phyloP scores from a whole-genome alignment of 73 alveolate species.

The Durusdinium trenchii region DNA sequence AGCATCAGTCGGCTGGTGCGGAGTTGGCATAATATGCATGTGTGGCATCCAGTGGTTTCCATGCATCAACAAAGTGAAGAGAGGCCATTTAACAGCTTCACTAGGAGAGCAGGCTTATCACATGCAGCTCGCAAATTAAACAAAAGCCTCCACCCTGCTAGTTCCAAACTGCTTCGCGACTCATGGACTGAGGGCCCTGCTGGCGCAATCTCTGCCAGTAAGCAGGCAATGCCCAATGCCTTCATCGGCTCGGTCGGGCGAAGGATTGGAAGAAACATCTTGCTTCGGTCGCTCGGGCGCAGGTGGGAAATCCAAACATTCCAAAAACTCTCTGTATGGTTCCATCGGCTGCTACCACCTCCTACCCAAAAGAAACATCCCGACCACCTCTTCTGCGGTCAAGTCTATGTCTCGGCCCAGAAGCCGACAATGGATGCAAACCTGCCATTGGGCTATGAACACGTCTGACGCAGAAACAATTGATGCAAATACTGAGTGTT shows the following conservation, averaged over 20 bases:
- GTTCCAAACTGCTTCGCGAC: no score
- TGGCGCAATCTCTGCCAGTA: constrained; percentile 53
- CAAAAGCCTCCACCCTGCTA: not conserved
- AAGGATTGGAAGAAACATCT: no score
- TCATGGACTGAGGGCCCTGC: no score
- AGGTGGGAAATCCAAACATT: no score
- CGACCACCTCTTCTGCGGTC: constrained; percentile 34
- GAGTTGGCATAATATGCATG: not conserved
- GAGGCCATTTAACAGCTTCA: not conserved
- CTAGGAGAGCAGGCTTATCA: not conserved
- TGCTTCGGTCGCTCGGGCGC: no score
- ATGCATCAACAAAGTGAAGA: not conserved
- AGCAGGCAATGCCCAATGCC: constrained; percentile 56
- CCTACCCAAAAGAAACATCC: no score
- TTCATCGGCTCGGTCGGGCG: not conserved
- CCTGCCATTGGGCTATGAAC: no score
- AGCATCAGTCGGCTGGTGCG: not conserved
- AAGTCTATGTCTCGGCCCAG: not conserved
- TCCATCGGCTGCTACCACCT: no score
- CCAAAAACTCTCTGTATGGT: no score
- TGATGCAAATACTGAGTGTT: no score
- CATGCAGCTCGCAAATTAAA: not conserved
- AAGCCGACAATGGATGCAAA: not conserved
- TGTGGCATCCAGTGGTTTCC: not conserved
- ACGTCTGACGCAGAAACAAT: no score